Evolutionary conservation across 495 filamentous ascomycete species (phyloP).

Genomic region (Penicillium samsonianum): DNA sequence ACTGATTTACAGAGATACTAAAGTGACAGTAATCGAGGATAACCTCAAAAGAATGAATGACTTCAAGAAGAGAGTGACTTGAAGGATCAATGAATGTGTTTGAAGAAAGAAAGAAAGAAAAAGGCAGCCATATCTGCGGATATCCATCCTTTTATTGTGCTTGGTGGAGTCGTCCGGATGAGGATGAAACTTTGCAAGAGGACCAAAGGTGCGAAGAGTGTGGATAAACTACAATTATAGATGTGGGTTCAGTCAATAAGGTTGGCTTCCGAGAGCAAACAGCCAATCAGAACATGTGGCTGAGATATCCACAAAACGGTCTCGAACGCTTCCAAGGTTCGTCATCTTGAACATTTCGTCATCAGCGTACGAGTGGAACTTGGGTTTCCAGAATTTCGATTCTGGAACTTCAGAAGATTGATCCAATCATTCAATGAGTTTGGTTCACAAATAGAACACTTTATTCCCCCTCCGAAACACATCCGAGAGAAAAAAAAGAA

Average conservation of each 20-base stretch:
- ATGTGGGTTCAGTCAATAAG: conserved; percentile 9
- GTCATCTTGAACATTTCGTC: not conserved
- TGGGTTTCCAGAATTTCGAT: conserved; percentile 8
- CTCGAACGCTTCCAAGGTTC: conserved; percentile 14
- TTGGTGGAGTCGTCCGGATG: conserved; percentile 6
- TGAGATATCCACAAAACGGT: not conserved
- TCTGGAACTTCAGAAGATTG: not conserved
- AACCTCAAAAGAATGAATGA: conserved; percentile 14
- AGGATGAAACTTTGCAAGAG: not conserved
- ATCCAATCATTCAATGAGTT: not conserved
- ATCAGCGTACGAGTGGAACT: conserved; percentile 3
- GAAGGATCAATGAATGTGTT: conserved; percentile 16
- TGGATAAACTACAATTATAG: conserved; percentile 13
- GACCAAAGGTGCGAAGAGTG: conserved; percentile 1
- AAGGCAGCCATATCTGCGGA: not conserved
- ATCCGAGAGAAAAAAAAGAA: not conserved
- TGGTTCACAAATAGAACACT: conserved; percentile 1
- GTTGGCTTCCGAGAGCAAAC: not conserved
- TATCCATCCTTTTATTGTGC: not conserved
- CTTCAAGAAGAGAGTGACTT: conserved; percentile 19
- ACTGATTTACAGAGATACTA: conserved; percentile 6
- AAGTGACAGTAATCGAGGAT: conserved; percentile 14
- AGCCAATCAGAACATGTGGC: conserved; percentile 9
- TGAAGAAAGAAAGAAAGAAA: conserved; percentile 4
- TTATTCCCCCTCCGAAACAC: not conserved